These are phyloP conservation scores for Rubia yunnanensis DNA, from an alignment of 257 asterid species.

Conservation along the genomic window DNA sequence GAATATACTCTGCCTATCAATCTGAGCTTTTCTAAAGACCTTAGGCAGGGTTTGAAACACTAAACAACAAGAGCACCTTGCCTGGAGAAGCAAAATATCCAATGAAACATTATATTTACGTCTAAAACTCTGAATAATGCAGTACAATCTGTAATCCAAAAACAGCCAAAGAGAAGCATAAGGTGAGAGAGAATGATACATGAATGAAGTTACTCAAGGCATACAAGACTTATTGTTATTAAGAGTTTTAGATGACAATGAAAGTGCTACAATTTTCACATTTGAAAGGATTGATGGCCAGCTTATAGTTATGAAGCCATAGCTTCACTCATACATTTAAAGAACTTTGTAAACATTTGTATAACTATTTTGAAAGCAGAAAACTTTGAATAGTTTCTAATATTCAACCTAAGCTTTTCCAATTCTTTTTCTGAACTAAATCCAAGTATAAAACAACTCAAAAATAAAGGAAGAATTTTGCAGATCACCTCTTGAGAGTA, in stretches of 20 bases:
- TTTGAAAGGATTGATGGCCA: not conserved
- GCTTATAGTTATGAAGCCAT: not conserved
- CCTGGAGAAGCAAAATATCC: slow-evolving; percentile 33
- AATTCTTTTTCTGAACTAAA: not conserved
- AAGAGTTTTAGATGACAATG: not conserved
- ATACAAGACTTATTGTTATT: too few species aligned
- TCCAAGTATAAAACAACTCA: not conserved
- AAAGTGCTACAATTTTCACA: not conserved
- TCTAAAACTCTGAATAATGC: not conserved
- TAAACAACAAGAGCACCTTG: slow-evolving; percentile 48
- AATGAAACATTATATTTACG: not conserved
- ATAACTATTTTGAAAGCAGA: not conserved
- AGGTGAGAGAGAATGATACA: not conserved
- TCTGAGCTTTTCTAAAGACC: slow-evolving; percentile 44
- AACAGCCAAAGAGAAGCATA: not conserved
- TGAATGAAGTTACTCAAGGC: not conserved
- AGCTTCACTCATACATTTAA: not conserved
- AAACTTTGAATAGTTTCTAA: not conserved
- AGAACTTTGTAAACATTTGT: slow-evolving; percentile 2
- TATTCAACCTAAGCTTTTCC: not conserved
- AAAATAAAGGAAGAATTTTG: not conserved
- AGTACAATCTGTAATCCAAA: not conserved
- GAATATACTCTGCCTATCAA: slow-evolving; percentile 48
- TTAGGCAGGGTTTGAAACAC: slow-evolving; percentile 33
- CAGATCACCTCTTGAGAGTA: slow-evolving; percentile 13